phyloP scores from a whole-genome alignment of 2,329 filamentous ascomycete species.

The Colletotrichum lupini region DNA sequence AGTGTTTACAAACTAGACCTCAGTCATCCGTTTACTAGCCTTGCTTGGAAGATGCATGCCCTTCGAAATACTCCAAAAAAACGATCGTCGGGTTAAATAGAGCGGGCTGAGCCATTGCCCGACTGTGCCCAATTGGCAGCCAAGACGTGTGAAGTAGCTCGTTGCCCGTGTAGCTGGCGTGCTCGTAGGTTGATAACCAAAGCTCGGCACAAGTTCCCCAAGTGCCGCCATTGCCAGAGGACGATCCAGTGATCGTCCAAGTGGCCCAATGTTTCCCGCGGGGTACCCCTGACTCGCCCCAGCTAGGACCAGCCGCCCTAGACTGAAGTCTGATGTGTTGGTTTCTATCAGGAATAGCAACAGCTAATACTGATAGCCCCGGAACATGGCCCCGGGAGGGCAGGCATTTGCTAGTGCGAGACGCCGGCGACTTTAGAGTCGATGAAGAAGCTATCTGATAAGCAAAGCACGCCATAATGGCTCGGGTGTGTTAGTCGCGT shows the following conservation, averaged over 20 bases:
- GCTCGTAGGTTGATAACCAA: neutral
- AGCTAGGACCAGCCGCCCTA: neutral
- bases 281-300: conserved; percentile 15
- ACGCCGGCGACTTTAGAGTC: neutral
- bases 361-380: conserved; percentile 14
- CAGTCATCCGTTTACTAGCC: neutral
- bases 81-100: neutral
- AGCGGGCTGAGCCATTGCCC: neutral
- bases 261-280: conserved; percentile 3
- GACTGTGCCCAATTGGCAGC: neutral
- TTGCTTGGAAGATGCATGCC: neutral
- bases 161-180: neutral
- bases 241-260: conserved; percentile 6
- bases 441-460: neutral
- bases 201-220: conserved; percentile 13
- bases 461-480: neutral
- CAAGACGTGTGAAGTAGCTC: neutral
- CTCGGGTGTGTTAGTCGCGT: conserved; percentile 1
- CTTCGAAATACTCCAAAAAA: neutral
- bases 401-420: conserved; percentile 1
- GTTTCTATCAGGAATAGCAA: conserved; percentile 14
- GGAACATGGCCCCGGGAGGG: conserved; percentile 1
- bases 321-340: neutral
- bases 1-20: neutral
- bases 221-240: conserved; percentile 21